These are phyloP conservation scores for Scytalidium sp. DNA, from an alignment of 2,329 filamentous ascomycete species.

Conservation along the genomic window DNA sequence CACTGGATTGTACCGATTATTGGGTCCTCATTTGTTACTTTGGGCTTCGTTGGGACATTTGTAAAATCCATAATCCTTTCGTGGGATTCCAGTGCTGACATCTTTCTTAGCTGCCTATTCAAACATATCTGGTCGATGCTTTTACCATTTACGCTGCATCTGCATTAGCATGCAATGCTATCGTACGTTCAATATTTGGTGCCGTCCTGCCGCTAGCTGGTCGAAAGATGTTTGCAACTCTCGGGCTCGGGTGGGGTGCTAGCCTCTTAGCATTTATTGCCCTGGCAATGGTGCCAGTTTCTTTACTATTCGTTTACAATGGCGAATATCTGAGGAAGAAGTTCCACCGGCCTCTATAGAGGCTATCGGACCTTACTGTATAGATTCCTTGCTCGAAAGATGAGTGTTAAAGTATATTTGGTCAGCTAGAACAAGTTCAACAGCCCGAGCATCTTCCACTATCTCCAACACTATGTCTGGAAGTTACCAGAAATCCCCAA, in stretches of 20 bases:
- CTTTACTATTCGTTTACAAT: slow-evolving; percentile 13
- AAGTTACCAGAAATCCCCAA: too few relatives aligned
- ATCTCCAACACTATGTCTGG: too few relatives aligned
- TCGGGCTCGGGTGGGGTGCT: slow-evolving; percentile 30
- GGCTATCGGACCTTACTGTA: too few relatives aligned
- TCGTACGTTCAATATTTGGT: slow-evolving; percentile 4
- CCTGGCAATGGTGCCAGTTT: slow-evolving; percentile 45
- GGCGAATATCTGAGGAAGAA: neutral
- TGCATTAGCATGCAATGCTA: slow-evolving; percentile 3
- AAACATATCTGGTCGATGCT: slow-evolving; percentile 56
- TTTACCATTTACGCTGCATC: slow-evolving; percentile 6
- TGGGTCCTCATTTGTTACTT: slow-evolving; percentile 35
- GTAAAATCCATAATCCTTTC: neutral
- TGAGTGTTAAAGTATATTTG: too few relatives aligned
- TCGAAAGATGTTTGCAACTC: slow-evolving; percentile 2
- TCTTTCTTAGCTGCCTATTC: slow-evolving; percentile 35
- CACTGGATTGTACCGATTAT: slow-evolving; percentile 41
- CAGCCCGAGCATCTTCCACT: too few relatives aligned
- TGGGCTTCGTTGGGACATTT: slow-evolving; percentile 11
- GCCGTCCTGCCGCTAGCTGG: slow-evolving; percentile 5
- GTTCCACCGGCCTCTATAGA: too few relatives aligned
- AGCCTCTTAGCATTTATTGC: slow-evolving; percentile 43
- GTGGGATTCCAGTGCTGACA: neutral
- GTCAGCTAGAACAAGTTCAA: too few relatives aligned
- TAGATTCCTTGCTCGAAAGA: too few relatives aligned